phyloP scores from a whole-genome alignment of 768 basidiomycete species.

The Tricholoma bakamatsutake region DNA sequence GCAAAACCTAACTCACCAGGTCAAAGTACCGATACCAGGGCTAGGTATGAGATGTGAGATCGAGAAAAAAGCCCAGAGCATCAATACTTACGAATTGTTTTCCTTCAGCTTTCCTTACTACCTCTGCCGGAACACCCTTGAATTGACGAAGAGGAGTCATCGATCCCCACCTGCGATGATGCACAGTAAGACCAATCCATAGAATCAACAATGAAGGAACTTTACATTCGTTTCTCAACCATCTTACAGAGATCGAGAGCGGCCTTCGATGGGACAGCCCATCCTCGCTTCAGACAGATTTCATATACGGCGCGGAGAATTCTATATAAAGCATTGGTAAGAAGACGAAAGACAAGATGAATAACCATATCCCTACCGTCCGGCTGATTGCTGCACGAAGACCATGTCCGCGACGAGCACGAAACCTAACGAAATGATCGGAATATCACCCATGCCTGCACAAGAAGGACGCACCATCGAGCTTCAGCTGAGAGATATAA shows the following conservation, averaged over 20 bases:
- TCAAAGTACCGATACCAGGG: constrained; percentile 83
- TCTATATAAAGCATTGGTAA: constrained; percentile 25
- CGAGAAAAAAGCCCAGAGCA: neutral
- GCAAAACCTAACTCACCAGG: constrained; percentile 35
- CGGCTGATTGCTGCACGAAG: constrained; percentile 95
- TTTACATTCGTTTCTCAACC: constrained; percentile 82
- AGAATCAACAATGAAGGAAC: constrained; percentile 15
- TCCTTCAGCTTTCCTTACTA: constrained; percentile 86
- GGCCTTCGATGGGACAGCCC: constrained; percentile 90
- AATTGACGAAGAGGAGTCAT: constrained; percentile 98
- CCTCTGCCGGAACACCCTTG: constrained; percentile 81
- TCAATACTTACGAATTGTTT: constrained; percentile 83
- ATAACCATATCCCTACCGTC: constrained; percentile 45
- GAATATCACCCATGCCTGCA: neutral
- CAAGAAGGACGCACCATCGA: constrained; percentile 55
- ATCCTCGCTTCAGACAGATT: constrained; percentile 96
- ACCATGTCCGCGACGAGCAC: constrained; percentile 91
- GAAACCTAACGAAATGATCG: constrained; percentile 42
- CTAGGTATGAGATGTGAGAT: constrained; percentile 7
- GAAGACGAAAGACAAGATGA: neutral
- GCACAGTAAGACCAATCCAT: neutral
- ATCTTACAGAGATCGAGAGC: constrained; percentile 95
- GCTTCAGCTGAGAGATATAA: constrained; percentile 89
- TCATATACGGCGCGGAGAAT: constrained; percentile 97
- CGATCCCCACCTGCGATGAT: constrained; percentile 75